Evolutionary conservation across 2,329 filamentous ascomycete species (phyloP).

Genomic region (Cercospora janseana): DNA sequence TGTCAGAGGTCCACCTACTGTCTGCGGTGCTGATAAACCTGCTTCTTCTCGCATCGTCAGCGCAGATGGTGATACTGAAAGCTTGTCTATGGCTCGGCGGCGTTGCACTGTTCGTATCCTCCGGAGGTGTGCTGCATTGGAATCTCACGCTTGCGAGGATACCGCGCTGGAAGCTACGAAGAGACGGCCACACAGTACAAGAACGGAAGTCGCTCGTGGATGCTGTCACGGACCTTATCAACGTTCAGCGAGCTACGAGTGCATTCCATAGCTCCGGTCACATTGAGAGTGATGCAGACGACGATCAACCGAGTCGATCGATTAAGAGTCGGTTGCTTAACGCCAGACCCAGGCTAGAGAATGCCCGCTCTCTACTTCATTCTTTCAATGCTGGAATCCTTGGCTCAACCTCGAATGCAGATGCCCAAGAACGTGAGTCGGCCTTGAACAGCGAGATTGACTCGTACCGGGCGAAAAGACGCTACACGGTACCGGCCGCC

Average conservation of each 20-base stretch:
- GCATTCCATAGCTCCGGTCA: conserved; percentile 28
- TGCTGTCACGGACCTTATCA: conserved; percentile 40
- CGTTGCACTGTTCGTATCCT: conserved; percentile 69
- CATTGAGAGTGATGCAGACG: conserved; percentile 49
- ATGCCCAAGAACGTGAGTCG: conserved; percentile 18
- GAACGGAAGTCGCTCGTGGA: conserved; percentile 46
- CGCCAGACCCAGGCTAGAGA: conserved; percentile 25
- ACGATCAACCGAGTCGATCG: conserved; percentile 38
- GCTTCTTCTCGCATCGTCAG: conserved; percentile 69
- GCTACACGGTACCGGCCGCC: conserved; percentile 30
- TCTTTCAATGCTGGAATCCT: conserved; percentile 20
- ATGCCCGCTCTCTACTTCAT: conserved; percentile 21
- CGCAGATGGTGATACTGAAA: conserved; percentile 46
- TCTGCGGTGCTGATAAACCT: conserved; percentile 80
- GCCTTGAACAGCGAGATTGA: conserved; percentile 10
- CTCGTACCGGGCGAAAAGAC: conserved; percentile 18
- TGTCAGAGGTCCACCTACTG: conserved; percentile 83
- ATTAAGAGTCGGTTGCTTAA: conserved; percentile 25
- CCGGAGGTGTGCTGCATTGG: conserved; percentile 73
- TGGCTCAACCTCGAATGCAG: conserved; percentile 29
- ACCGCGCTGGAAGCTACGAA: conserved; percentile 84
- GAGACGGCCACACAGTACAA: conserved; percentile 48
- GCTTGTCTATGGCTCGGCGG: conserved; percentile 60
- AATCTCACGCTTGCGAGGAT: conserved; percentile 82
- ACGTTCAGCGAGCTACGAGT: conserved; percentile 33